Conservation (phyloP, 257 asterid species). For the Solanum pennellii region DNA sequence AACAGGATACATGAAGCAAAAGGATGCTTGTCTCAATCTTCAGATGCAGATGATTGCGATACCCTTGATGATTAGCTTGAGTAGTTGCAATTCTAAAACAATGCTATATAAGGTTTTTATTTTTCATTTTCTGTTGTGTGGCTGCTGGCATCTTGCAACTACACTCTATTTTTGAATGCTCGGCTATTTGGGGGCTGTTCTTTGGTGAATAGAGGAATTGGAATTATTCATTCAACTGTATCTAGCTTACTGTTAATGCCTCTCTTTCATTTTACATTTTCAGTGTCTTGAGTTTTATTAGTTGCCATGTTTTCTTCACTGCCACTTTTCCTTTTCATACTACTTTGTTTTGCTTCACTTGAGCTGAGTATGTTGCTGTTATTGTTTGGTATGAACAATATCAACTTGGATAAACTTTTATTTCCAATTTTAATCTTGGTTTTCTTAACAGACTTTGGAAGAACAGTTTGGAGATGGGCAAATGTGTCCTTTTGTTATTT, state of each 20-base stretch:
- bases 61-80: background rate
- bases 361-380: background rate
- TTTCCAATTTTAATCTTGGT: background rate
- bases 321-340: background rate
- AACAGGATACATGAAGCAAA: background rate
- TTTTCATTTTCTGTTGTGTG: background rate
- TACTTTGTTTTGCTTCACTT: background rate
- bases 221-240: background rate
- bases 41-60: background rate
- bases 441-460: background rate
- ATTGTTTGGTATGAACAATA: background rate
- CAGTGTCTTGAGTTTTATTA: background rate
- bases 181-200: background rate
- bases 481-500: background rate
- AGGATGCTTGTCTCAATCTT: background rate
- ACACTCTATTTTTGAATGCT: background rate
- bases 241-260: background rate
- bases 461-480: background rate
- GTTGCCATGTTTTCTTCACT: background rate
- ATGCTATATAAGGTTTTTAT: background rate
- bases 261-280: background rate
- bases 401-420: background rate
- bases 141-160: background rate
- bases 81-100: background rate
- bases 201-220: background rate